These are phyloP conservation scores for Ochromonas danica DNA, from an alignment of 108 stramenopile species.

Conservation along the genomic window DNA sequence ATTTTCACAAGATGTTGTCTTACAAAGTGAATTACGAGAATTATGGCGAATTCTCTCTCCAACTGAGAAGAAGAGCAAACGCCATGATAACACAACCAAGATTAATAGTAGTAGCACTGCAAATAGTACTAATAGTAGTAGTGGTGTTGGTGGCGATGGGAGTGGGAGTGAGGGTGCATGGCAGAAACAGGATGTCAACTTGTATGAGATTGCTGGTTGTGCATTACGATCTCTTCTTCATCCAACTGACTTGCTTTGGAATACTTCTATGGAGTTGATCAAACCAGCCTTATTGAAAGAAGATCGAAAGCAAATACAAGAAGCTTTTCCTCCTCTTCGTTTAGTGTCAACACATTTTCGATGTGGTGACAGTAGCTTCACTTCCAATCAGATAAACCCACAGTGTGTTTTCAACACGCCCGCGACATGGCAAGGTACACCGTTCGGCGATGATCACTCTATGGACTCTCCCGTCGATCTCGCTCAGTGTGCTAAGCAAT, in stretches of 20 bases:
- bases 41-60: neutral
- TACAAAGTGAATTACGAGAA: neutral
- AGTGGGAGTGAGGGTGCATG: no score
- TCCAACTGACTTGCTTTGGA: neutral
- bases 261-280: neutral
- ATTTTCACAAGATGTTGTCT: neutral
- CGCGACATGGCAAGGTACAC: neutral
- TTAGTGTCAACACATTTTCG: neutral
- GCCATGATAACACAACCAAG: neutral
- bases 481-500: neutral
- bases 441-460: neutral
- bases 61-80: neutral
- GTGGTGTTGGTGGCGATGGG: no score
- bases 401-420: neutral
- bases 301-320: neutral
- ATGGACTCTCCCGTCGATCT: neutral
- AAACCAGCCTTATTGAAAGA: neutral
- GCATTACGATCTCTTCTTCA: neutral
- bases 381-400: neutral
- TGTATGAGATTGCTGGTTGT: conserved; percentile 21
- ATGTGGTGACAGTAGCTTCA: conserved; percentile 13
- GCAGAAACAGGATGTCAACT: neutral
- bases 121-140: no score
- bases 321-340: neutral
- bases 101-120: no score